Evolutionary conservation across 768 basidiomycete species (phyloP).

Genomic region (Mycena galopus): DNA sequence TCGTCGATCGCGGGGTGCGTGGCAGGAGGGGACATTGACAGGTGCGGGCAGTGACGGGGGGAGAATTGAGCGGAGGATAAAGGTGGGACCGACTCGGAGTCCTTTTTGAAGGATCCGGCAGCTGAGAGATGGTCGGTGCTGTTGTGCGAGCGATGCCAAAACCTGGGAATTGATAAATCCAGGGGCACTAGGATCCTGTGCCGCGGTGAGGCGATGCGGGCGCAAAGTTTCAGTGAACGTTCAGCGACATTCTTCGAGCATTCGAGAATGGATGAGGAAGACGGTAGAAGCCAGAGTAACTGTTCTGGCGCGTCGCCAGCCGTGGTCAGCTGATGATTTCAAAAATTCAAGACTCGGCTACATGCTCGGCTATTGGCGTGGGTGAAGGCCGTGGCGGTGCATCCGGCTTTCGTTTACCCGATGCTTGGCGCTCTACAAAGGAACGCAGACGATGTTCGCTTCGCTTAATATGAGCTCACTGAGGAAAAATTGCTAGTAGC

Average conservation of each 20-base stretch:
- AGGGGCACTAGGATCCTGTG: slow-evolving; percentile 4
- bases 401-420: neutral
- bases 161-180: slow-evolving; percentile 11
- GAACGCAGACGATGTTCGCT: too few species aligned
- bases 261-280: neutral
- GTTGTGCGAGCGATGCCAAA: slow-evolving; percentile 15
- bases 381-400: neutral
- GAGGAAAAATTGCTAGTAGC: too few species aligned
- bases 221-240: neutral
- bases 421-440: too few species aligned
- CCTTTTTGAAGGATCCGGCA: slow-evolving; percentile 8
- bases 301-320: neutral
- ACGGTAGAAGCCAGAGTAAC: neutral
- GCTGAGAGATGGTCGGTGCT: neutral
- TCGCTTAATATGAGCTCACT: too few species aligned
- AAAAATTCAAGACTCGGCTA: neutral
- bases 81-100: neutral
- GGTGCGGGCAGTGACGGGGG: neutral
- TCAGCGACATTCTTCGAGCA: neutral
- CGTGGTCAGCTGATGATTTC: too few species aligned
- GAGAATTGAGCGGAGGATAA: neutral
- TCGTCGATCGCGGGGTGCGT: slow-evolving; percentile 8
- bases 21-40: slow-evolving; percentile 18
- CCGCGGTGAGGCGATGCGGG: slow-evolving; percentile 1
- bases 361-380: neutral